phyloP scores from a whole-genome alignment of 2,329 filamentous ascomycete genomes.

The Fusarium nelsonii region DNA sequence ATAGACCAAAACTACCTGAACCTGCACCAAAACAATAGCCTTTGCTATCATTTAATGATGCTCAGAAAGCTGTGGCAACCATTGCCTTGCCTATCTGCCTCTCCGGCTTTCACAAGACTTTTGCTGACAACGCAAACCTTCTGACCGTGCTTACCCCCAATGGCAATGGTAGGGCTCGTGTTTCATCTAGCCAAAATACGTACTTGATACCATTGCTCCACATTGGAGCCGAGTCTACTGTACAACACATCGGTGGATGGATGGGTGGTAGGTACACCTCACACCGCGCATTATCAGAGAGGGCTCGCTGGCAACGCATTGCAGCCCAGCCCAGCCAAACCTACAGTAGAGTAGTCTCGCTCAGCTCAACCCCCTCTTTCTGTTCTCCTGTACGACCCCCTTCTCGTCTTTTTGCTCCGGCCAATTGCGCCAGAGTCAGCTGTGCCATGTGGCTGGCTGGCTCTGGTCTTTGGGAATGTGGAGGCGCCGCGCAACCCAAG shows the following conservation, averaged over 20 bases:
- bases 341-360: background rate
- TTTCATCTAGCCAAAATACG: slow-evolving; percentile 10
- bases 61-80: background rate
- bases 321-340: slow-evolving; percentile 24
- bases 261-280: slow-evolving; percentile 13
- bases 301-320: slow-evolving; percentile 42
- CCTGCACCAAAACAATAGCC: background rate
- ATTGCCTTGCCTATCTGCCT: background rate
- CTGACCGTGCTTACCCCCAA: background rate
- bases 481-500: slow-evolving; percentile 24
- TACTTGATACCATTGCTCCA: slow-evolving; percentile 21
- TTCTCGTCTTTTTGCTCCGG: slow-evolving; percentile 26
- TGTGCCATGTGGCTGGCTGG: slow-evolving; percentile 41
- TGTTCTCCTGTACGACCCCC: background rate
- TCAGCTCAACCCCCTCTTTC: slow-evolving; percentile 15
- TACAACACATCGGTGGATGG: slow-evolving; percentile 22
- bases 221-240: slow-evolving; percentile 29
- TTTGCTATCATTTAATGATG: background rate
- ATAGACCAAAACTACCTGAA: slow-evolving; percentile 1
- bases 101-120: background rate
- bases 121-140: background rate
- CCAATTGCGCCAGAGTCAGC: background rate
- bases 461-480: slow-evolving; percentile 37
- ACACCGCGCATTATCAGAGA: slow-evolving; percentile 29
- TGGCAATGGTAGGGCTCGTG: background rate